Evolutionary conservation across 225 moss, liverwort and hornwort species (phyloP).

Genomic region (Takakia lepidozioides): DNA sequence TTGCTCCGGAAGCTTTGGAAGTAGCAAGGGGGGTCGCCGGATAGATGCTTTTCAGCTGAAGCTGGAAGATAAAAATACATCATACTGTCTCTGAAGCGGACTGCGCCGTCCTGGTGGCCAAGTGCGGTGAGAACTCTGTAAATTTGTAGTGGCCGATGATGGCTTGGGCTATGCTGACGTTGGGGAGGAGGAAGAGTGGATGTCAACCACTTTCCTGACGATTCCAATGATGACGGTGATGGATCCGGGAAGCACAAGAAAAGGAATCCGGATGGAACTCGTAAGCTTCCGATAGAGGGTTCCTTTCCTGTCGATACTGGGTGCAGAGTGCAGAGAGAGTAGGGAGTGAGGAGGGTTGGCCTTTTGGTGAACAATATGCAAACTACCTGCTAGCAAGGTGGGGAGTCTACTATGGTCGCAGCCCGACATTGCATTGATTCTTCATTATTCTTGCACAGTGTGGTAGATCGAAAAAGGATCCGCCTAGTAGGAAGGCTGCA

Average conservation of each 20-base stretch:
- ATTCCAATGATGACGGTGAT: slow-evolving; percentile 40
- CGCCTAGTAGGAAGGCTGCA: slow-evolving; percentile 55
- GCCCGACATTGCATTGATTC: too few species aligned
- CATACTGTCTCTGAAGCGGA: slow-evolving; percentile 89
- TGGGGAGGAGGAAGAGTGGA: slow-evolving; percentile 87
- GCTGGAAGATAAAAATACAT: slow-evolving; percentile 75
- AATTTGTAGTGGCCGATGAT: slow-evolving; percentile 94
- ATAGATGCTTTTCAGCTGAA: slow-evolving; percentile 72
- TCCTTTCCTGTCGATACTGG: too few species aligned
- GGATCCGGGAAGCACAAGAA: slow-evolving; percentile 39
- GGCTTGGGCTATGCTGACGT: slow-evolving; percentile 82
- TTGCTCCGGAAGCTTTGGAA: slow-evolving; percentile 51
- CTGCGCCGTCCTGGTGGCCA: slow-evolving; percentile 70
- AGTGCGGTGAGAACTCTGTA: slow-evolving; percentile 67
- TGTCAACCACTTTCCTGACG: slow-evolving; percentile 48
- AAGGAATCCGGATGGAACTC: slow-evolving; percentile 28
- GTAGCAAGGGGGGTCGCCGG: slow-evolving; percentile 70
- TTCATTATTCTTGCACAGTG: slow-evolving; percentile 2
- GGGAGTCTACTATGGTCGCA: too few species aligned
- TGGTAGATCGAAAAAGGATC: slow-evolving; percentile 59
- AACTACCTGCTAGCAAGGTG: too few species aligned
- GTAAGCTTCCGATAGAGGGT: too few species aligned
- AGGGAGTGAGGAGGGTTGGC: too few species aligned
- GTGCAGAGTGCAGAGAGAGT: too few species aligned
- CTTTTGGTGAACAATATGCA: too few species aligned